A percentile compares a stretch with the other conserved stretches of the same genome.
phyloP scores from a whole-genome alignment of 2,329 filamentous ascomycete genomes.

The Penicillium sp. region DNA sequence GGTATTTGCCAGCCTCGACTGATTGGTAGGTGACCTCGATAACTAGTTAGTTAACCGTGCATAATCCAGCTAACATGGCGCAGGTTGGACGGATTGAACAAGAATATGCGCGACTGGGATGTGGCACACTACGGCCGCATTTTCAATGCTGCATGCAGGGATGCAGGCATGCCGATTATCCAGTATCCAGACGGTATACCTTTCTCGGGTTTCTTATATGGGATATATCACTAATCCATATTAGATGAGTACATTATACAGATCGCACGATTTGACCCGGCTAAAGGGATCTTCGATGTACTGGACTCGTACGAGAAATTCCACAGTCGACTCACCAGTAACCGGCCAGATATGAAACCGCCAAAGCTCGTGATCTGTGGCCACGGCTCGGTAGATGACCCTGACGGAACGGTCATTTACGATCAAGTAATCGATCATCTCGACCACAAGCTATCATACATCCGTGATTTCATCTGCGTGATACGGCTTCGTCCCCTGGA shows the following conservation, averaged over 20 bases:
- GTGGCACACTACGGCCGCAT: conserved; percentile 66
- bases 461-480: conserved; percentile 63
- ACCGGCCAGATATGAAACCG: conserved; percentile 50
- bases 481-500: conserved; percentile 74
- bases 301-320: conserved; percentile 71
- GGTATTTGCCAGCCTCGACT: conserved; percentile 72
- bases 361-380: conserved; percentile 70
- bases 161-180: conserved; percentile 47
- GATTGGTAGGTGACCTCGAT: conserved; percentile 55
- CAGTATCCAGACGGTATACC: conserved; percentile 35
- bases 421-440: conserved; percentile 66
- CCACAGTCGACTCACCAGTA: conserved; percentile 53
- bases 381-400: conserved; percentile 75
- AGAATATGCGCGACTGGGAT: conserved; percentile 65
- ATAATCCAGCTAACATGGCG: conserved; percentile 17
- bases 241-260: conserved; percentile 69
- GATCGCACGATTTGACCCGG: conserved; percentile 75
- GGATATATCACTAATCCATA: conserved; percentile 45
- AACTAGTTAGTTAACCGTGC: too few species aligned
- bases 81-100: conserved; percentile 74
- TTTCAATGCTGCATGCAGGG: conserved; percentile 61
- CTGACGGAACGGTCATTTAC: conserved; percentile 67
- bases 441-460: conserved; percentile 56
- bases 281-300: conserved; percentile 74
- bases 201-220: neutral